A percentile compares a stretch with the other conserved stretches of the same genome.
These are phyloP conservation scores for Daedaleopsis nitida DNA, from an alignment of 768 basidiomycete genomes.

Conservation along the genomic window DNA sequence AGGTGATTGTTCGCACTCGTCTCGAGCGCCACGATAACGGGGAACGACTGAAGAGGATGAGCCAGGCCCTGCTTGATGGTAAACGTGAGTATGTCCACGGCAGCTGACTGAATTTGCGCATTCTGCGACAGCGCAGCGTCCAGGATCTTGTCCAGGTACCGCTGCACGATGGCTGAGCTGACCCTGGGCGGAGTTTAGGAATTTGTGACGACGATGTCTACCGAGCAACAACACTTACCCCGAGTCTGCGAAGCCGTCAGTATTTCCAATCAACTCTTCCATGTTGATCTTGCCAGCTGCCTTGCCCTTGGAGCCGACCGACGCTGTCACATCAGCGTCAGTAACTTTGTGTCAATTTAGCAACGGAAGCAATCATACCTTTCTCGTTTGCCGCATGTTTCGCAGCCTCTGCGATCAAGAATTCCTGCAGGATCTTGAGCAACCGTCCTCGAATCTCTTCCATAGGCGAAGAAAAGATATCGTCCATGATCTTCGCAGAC, in stretches of 20 bases:
- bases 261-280: constrained; percentile 93
- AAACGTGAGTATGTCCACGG: constrained; percentile 89
- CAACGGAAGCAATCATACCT: constrained; percentile 38
- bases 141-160: constrained; percentile 83
- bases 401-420: constrained; percentile 78
- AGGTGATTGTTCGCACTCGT: constrained; percentile 66
- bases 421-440: constrained; percentile 89
- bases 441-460: constrained; percentile 73
- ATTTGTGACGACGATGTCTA: not conserved
- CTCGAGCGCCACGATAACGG: constrained; percentile 91
- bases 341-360: not conserved
- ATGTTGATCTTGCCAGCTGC: constrained; percentile 68
- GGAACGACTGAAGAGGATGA: constrained; percentile 94
- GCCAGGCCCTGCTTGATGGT: constrained; percentile 95
- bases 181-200: constrained; percentile 53
- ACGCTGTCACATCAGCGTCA: not conserved
- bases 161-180: constrained; percentile 92
- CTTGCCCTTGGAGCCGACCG: constrained; percentile 42
- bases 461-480: constrained; percentile 75
- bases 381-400: constrained; percentile 78
- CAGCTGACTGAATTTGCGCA: constrained; percentile 72
- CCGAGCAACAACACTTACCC: constrained; percentile 56
- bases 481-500: constrained; percentile 87
- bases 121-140: constrained; percentile 77
- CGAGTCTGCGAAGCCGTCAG: constrained; percentile 94